Base-by-base conservation (phyloP, 208 protist genomes). In the Acanthamoeba polyphaga region DNA sequence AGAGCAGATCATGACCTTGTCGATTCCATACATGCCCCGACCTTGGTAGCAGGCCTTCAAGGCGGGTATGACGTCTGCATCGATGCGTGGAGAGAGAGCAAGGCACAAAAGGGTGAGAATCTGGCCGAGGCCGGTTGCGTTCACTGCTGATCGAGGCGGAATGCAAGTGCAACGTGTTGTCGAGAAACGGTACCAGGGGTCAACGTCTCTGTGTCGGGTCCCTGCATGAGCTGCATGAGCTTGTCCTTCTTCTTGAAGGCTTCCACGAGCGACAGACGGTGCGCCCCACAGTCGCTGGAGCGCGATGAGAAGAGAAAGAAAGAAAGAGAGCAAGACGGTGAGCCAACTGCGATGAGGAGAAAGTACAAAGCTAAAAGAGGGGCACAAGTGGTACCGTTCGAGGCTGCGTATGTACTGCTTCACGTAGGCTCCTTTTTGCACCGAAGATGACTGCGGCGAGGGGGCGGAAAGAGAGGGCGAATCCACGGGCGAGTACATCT, bases 181-280 rank as follows among this genome's bases (percentile, higher is more conserved):
- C 38, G 43, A 89, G 22, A 38, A 29, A 76, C 17, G 27, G 32
- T 74, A 92, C 87, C 62, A 12, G 55, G 62, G n/a, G 87, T 92
- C n/a, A 76, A 22, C n/a, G 87, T 92, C 38, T 92, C 87, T 8
- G 64, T 68, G 27, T 92, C 87, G 27, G 87, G 87, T 17, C 87
- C 87, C 8, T 92, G 87, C 55, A 92, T 92, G 7, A 76, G 27
- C 43, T 92, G 34, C 62, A 92, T 38, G 6, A 92, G 34, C 87
- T 92, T 92, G 43, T 92, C 87, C 87, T 92, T 92, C 62, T 76
- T 92, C 46, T 51, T 76, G 43, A 92, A 76, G 34, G 64, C 64
- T 53, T 92, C 62, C 43, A 92, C 87, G 24, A 76, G 62, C 19
- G 87, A 76, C 62, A 76, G 24, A 7, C 64, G 87, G 64, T 76